Conservation (phyloP, 2,329 filamentous ascomycete genomes). For the Ascocoryne sarcoides region DNA sequence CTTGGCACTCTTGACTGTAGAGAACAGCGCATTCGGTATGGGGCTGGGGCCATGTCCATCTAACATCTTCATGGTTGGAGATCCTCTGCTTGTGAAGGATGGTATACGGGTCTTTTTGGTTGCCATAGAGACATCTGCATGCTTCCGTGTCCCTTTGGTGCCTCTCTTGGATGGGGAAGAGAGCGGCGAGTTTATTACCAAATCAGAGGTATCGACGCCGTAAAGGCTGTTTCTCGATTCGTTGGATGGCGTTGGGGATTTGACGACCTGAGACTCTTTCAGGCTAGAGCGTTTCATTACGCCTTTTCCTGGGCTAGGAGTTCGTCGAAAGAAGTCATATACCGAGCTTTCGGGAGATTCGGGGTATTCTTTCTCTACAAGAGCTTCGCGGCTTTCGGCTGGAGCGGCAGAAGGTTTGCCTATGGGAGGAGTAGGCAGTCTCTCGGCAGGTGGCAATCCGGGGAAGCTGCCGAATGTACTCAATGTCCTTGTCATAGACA, state of each 20-base stretch:
- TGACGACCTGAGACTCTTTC: not conserved
- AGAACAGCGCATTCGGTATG: too few relatives aligned
- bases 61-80: conserved; percentile 10
- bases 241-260: conserved; percentile 12
- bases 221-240: conserved; percentile 22
- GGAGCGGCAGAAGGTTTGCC: conserved; percentile 3
- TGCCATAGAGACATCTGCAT: not conserved
- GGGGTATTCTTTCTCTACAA: conserved; percentile 8
- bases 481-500: conserved; percentile 17
- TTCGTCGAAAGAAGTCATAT: conserved; percentile 12
- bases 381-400: conserved; percentile 16
- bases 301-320: conserved; percentile 15
- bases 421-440: conserved; percentile 16
- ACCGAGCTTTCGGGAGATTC: conserved; percentile 15
- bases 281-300: not conserved
- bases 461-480: conserved; percentile 14
- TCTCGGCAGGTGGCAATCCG: conserved; percentile 17
- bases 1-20: conserved; percentile 14
- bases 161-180: conserved; percentile 20
- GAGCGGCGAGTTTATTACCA: conserved; percentile 16
- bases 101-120: not conserved
- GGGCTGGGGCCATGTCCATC: conserved; percentile 17
- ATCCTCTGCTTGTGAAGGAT: not conserved
- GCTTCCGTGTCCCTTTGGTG: too few relatives aligned
- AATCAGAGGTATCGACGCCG: conserved; percentile 12